Evolutionary conservation across 1,284 basidiomycete species (phyloP).

Genomic region (Naganishia liquefaciens): DNA sequence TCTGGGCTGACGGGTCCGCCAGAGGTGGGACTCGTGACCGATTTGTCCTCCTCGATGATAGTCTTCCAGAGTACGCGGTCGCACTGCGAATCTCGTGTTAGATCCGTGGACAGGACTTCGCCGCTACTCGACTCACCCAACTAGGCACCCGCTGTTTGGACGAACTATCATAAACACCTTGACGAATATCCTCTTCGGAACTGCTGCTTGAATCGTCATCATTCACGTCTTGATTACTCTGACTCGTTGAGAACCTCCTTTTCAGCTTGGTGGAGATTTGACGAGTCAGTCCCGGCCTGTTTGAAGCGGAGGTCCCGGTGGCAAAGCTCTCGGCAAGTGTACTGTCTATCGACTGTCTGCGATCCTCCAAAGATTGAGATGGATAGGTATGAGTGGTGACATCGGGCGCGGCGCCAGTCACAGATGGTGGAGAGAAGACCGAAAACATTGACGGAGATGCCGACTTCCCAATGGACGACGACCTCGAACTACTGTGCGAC

Average conservation of each 20-base stretch:
- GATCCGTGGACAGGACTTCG: neutral
- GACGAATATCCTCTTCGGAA: conserved; percentile 45
- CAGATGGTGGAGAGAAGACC: conserved; percentile 14
- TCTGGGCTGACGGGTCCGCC: conserved; percentile 1
- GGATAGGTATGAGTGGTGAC: conserved; percentile 24
- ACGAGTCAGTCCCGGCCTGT: conserved; percentile 31
- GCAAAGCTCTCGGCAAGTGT: conserved; percentile 13
- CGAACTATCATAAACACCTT: conserved; percentile 57
- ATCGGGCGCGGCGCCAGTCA: conserved; percentile 11
- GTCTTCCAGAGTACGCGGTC: conserved; percentile 55
- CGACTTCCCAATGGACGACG: conserved; percentile 9
- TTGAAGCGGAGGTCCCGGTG: conserved; percentile 10
- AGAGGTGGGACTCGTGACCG: conserved; percentile 13
- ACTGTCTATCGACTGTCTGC: conserved; percentile 24
- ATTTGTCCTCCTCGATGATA: conserved; percentile 39
- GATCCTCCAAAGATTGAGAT: conserved; percentile 8
- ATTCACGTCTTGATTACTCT: conserved; percentile 32
- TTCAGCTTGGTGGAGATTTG: conserved; percentile 40
- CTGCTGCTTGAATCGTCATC: conserved; percentile 37
- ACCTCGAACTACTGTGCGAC: conserved; percentile 1
- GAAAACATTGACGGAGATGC: conserved; percentile 11
- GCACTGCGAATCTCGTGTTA: conserved; percentile 41
- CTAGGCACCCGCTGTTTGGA: conserved; percentile 58
- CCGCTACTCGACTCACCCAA: conserved; percentile 46
- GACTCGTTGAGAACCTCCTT: conserved; percentile 42